phyloP scores from a whole-genome alignment of 2,329 filamentous ascomycete species.

The Hymenoscyphus infarciens region DNA sequence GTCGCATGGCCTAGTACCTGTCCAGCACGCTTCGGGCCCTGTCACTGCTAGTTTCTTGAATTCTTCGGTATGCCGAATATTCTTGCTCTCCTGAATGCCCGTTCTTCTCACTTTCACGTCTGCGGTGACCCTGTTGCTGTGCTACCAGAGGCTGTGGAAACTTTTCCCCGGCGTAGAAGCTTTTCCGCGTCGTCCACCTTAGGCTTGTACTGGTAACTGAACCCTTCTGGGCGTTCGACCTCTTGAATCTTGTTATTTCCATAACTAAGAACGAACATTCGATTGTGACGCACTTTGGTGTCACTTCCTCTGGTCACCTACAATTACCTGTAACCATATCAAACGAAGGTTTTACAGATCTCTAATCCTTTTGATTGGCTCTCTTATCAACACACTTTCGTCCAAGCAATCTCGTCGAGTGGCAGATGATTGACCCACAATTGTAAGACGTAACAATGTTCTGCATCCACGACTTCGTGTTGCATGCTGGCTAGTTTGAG shows the following conservation, averaged over 20 bases:
- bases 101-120: neutral
- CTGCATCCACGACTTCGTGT: slow-evolving; percentile 15
- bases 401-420: slow-evolving; percentile 23
- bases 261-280: slow-evolving; percentile 1
- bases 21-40: neutral
- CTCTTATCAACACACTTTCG: slow-evolving; percentile 14
- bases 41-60: neutral
- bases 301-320: slow-evolving; percentile 11
- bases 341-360: slow-evolving; percentile 15
- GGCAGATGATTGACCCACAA: slow-evolving; percentile 22
- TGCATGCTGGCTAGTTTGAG: slow-evolving; percentile 23
- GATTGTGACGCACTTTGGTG: slow-evolving; percentile 10
- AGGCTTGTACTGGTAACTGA: neutral
- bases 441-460: slow-evolving; percentile 23
- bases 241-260: slow-evolving; percentile 10
- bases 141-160: slow-evolving; percentile 7
- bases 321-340: slow-evolving; percentile 5
- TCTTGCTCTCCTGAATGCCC: neutral
- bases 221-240: neutral
- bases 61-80: neutral
- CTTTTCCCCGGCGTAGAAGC: slow-evolving; percentile 5
- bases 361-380: slow-evolving; percentile 15
- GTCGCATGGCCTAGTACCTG: neutral
- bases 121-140: neutral
- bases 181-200: neutral